Conservation (phyloP, 2,329 filamentous ascomycete genomes). For the Podosphaera xanthii region DNA sequence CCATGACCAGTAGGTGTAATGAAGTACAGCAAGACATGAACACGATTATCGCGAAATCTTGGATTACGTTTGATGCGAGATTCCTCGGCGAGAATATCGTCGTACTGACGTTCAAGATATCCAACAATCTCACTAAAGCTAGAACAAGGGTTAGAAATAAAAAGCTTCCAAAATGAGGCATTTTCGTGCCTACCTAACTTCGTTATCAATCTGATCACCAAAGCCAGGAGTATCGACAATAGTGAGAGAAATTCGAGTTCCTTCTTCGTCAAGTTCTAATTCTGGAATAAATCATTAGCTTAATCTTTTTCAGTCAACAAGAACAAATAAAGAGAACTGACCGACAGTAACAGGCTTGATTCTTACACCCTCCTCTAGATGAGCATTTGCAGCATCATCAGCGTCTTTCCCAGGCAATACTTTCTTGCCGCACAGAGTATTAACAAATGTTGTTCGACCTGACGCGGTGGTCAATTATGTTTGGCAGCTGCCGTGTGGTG, state of each 20-base stretch:
- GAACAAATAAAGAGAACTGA: constrained; percentile 24
- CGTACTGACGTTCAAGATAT: constrained; percentile 97
- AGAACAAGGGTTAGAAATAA: constrained; percentile 1
- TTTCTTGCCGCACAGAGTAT: constrained; percentile 90
- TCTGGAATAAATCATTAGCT: constrained; percentile 27
- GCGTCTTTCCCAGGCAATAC: constrained; percentile 81
- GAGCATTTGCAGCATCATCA: constrained; percentile 71
- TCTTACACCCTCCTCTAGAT: constrained; percentile 89
- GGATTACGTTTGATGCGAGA: constrained; percentile 99
- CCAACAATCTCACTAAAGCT: constrained; percentile 96
- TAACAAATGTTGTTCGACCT: constrained; percentile 98
- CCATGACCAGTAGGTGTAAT: constrained; percentile 95
- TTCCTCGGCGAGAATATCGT: constrained; percentile 97
- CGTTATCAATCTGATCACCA: constrained; percentile 97
- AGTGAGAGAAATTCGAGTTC: constrained; percentile 90
- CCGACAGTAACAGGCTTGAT: constrained; percentile 97
- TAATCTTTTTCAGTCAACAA: constrained; percentile 12
- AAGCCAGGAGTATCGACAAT: constrained; percentile 98
- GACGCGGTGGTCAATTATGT: constrained; percentile 9
- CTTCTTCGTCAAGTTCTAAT: constrained; percentile 91
- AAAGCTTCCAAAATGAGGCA: background rate
- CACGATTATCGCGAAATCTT: constrained; percentile 95
- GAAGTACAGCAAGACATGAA: constrained; percentile 96
- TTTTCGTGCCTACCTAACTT: constrained; percentile 51
- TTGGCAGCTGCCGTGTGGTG: background rate